Evolutionary conservation across 805 yeast species (phyloP).

Genomic region (Lachancea mirantina): DNA sequence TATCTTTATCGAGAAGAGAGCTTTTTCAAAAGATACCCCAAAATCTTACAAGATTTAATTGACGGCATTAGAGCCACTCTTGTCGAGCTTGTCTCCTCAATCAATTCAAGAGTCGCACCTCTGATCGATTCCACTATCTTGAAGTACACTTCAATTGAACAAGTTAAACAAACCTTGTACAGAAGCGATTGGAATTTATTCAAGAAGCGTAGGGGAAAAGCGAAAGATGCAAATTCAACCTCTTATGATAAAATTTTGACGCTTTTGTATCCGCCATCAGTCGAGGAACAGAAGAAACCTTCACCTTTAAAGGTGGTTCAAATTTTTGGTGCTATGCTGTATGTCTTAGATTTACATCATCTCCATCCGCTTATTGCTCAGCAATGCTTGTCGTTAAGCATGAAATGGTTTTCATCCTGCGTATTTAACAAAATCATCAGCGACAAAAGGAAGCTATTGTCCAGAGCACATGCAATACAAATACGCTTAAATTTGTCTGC

Average conservation of each 20-base stretch:
- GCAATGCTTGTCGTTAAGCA: conserved; percentile 69
- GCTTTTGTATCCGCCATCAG: conserved; percentile 79
- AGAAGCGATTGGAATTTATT: conserved; percentile 66
- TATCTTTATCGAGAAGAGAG: conserved; percentile 63
- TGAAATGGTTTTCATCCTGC: conserved; percentile 67
- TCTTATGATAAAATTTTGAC: conserved; percentile 68
- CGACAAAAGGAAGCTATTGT: conserved; percentile 54
- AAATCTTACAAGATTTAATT: conserved; percentile 51
- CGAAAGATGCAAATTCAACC: conserved; percentile 9
- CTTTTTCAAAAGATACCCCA: conserved; percentile 49
- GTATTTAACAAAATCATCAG: conserved; percentile 68
- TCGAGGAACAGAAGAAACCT: conserved; percentile 72
- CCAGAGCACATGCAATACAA: conserved; percentile 84
- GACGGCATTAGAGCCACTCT: conserved; percentile 52
- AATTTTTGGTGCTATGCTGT: conserved; percentile 79
- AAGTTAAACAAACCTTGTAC: conserved; percentile 65
- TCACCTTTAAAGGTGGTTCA: conserved; percentile 84
- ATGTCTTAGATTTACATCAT: conserved; percentile 74
- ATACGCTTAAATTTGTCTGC: conserved; percentile 78
- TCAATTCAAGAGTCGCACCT: conserved; percentile 51
- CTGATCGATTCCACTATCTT: conserved; percentile 61
- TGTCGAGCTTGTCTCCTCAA: conserved; percentile 58
- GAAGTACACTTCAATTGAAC: conserved; percentile 77
- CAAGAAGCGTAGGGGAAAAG: conserved; percentile 33
- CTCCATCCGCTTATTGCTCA: conserved; percentile 72